Conservation (phyloP, 2,329 filamentous ascomycete genomes). For the Aspergillus sp. region DNA sequence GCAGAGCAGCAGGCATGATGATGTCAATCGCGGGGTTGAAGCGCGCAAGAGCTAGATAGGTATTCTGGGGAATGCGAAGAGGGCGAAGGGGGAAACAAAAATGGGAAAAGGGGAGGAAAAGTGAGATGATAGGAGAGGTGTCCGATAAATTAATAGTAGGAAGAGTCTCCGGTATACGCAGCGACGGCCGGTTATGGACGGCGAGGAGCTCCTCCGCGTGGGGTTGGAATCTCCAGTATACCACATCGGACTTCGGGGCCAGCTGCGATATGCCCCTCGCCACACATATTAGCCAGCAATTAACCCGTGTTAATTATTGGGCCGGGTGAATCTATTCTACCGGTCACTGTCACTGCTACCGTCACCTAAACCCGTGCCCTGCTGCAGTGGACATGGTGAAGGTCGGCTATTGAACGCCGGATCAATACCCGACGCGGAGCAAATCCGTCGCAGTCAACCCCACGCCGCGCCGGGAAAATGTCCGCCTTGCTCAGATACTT, state of each 20-base stretch:
- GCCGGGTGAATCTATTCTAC: neutral
- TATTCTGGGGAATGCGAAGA: neutral
- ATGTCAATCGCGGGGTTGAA: slow-evolving; percentile 20
- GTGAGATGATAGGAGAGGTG: neutral
- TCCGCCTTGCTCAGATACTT: slow-evolving; percentile 4
- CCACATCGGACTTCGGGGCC: neutral
- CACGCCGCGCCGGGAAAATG: slow-evolving; percentile 5
- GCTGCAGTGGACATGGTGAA: neutral
- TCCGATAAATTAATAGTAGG: slow-evolving; percentile 3
- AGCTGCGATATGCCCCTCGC: neutral
- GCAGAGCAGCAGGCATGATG: slow-evolving; percentile 41
- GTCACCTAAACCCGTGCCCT: neutral
- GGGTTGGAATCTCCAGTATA: neutral
- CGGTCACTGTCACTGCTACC: neutral
- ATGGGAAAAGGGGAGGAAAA: neutral
- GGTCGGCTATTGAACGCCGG: slow-evolving; percentile 11
- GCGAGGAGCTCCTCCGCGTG: slow-evolving; percentile 6
- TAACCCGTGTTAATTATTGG: neutral
- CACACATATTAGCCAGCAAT: neutral
- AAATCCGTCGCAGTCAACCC: slow-evolving; percentile 11
- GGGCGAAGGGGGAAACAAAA: neutral
- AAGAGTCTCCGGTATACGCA: neutral
- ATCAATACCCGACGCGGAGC: slow-evolving; percentile 18
- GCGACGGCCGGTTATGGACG: neutral
- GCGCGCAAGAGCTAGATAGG: neutral